Percentiles rank a stretch among this genome's conserved stretches.
Evolutionary conservation across 2,329 filamentous ascomycete species (phyloP).

Genomic region (Pseudogymnoascus sp.): DNA sequence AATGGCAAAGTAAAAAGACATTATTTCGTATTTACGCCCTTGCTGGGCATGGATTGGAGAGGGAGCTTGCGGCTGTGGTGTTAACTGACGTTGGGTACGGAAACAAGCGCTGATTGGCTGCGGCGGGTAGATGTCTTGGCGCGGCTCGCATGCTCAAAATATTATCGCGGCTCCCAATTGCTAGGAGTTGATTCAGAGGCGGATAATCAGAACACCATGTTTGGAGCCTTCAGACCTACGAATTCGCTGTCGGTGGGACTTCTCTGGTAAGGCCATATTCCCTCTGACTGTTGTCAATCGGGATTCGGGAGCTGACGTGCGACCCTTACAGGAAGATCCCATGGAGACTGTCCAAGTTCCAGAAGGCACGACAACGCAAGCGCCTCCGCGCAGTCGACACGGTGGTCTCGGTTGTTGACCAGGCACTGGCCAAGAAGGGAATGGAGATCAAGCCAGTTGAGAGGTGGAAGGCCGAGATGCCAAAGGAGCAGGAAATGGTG

Average conservation of each 20-base stretch:
- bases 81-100: constrained; percentile 11
- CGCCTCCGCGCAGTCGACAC: constrained; percentile 78
- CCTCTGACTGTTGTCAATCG: constrained; percentile 8
- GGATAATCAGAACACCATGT: constrained; percentile 50
- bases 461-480: constrained; percentile 93
- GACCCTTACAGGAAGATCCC: constrained; percentile 68
- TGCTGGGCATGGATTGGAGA: constrained; percentile 22
- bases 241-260: constrained; percentile 71
- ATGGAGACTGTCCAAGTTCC: constrained; percentile 86
- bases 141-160: constrained; percentile 13
- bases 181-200: neutral
- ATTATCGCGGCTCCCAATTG: constrained; percentile 3
- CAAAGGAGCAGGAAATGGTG: constrained; percentile 89
- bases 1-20: constrained; percentile 99
- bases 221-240: constrained; percentile 73
- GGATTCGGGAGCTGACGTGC: constrained; percentile 16
- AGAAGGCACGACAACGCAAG: constrained; percentile 79
- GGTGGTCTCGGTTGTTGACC: constrained; percentile 76
- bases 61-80: constrained; percentile 1
- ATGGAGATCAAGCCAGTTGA: constrained; percentile 69
- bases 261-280: constrained; percentile 54
- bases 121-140: constrained; percentile 19
- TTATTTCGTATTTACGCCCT: constrained; percentile 34
- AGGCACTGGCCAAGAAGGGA: constrained; percentile 66
- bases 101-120: constrained; percentile 20